These are phyloP conservation scores for Casuarina glauca DNA, from an alignment of 306 rosid genomes.

Conservation along the genomic window DNA sequence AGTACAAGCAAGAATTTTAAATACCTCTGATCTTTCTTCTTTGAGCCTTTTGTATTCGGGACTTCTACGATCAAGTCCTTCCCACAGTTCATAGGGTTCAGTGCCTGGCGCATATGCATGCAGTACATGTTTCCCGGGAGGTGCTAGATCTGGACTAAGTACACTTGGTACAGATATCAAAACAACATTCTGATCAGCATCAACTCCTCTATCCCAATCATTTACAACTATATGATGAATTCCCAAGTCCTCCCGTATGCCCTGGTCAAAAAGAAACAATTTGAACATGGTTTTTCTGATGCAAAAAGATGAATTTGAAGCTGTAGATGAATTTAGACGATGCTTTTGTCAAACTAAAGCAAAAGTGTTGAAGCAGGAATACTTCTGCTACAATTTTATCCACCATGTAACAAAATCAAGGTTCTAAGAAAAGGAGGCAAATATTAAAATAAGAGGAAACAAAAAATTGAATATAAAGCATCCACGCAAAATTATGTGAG, in stretches of 20 bases:
- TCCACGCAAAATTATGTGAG: no score
- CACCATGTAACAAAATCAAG: not conserved
- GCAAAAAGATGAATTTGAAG: not conserved
- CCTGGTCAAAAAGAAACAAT: slow-evolving; percentile 37
- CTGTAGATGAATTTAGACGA: not conserved
- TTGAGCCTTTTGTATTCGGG: slow-evolving; percentile 79
- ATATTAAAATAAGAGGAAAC: not conserved
- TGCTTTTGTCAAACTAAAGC: not conserved
- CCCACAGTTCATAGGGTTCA: slow-evolving; percentile 82
- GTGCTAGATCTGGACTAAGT: slow-evolving; percentile 77
- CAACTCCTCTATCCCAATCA: slow-evolving; percentile 94
- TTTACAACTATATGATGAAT: slow-evolving; percentile 95
- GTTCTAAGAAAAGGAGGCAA: not conserved
- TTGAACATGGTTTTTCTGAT: not conserved
- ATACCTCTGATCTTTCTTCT: slow-evolving; percentile 83
- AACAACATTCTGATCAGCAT: slow-evolving; percentile 93
- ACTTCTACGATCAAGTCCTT: slow-evolving; percentile 80
- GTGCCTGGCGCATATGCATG: slow-evolving; percentile 96
- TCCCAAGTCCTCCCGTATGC: slow-evolving; percentile 61
- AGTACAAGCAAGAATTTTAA: not conserved
- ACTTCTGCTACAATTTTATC: not conserved
- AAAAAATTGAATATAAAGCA: no score
- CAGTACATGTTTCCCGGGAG: slow-evolving; percentile 77
- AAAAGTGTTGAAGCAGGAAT: not conserved
- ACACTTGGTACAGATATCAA: slow-evolving; percentile 88